Evolutionary conservation across 78 protist species (phyloP).

Genomic region (Guillardia theta): DNA sequence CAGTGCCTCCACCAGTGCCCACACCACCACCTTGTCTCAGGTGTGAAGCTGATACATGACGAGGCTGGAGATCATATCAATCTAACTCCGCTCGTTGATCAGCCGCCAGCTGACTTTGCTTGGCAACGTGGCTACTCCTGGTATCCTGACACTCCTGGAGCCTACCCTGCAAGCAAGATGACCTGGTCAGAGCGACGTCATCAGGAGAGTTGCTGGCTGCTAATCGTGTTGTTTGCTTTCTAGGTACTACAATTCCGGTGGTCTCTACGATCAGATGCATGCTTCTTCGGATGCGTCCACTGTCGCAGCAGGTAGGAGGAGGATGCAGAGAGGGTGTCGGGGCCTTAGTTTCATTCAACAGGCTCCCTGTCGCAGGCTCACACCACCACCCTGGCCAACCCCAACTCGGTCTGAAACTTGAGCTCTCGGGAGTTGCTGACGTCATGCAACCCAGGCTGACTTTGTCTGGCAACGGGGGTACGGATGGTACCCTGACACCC

Average conservation of each 20-base stretch:
- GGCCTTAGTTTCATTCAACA: too few species aligned
- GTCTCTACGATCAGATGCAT: background rate
- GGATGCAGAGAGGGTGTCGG: too few species aligned
- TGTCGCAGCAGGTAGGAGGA: too few species aligned
- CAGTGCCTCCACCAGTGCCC: too few species aligned
- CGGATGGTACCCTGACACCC: constrained; percentile 9
- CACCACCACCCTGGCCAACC: background rate
- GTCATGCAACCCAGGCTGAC: background rate
- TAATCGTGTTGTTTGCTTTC: background rate
- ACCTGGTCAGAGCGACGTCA: too few species aligned
- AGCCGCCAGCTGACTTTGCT: too few species aligned
- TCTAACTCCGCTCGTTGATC: too few species aligned
- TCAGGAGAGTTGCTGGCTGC: background rate
- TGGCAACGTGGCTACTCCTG: constrained; percentile 7
- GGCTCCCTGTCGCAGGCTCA: background rate
- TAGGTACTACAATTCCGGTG: background rate
- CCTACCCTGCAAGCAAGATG: background rate
- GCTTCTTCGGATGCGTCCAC: background rate
- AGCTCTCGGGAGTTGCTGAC: background rate
- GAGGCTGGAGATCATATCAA: too few species aligned
- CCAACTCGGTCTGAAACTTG: too few species aligned
- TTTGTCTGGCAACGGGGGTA: background rate
- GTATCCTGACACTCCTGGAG: constrained; percentile 25
- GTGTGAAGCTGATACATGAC: too few species aligned
- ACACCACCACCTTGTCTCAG: too few species aligned